A percentile compares a stretch with the other conserved stretches of the same genome.
Conservation (phyloP, 2,329 filamentous ascomycete species). For the Botrytis deweyae region DNA sequence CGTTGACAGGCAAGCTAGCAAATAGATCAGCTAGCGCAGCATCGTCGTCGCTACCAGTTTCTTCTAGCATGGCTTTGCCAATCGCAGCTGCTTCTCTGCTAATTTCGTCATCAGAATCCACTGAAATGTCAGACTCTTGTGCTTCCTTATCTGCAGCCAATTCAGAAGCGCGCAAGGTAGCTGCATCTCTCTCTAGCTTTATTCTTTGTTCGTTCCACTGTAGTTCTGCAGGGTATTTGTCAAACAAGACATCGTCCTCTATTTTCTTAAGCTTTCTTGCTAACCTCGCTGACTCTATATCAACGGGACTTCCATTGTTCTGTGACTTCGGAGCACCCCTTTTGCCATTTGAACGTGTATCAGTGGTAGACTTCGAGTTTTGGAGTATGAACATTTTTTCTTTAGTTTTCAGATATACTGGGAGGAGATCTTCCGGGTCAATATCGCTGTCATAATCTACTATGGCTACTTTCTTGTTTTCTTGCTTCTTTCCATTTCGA, state of each 20-base stretch:
- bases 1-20: conserved; percentile 58
- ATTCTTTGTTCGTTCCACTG: conserved; percentile 62
- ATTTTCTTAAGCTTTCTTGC: conserved; percentile 74
- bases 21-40: conserved; percentile 57
- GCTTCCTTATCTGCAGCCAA: conserved; percentile 29
- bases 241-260: conserved; percentile 75
- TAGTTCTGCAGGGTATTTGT: conserved; percentile 62
- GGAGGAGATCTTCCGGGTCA: conserved; percentile 71
- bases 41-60: conserved; percentile 53
- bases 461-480: conserved; percentile 24
- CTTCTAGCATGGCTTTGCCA: conserved; percentile 57
- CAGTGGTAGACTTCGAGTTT: conserved; percentile 49
- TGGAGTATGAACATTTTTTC: conserved; percentile 63
- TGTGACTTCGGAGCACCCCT: conserved; percentile 25
- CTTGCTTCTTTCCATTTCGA: conserved; percentile 28
- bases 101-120: conserved; percentile 48
- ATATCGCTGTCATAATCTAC: conserved; percentile 66
- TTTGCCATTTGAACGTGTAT: conserved; percentile 27
- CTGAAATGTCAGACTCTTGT: conserved; percentile 34
- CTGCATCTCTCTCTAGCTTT: conserved; percentile 60
- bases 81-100: conserved; percentile 58
- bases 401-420: conserved; percentile 75
- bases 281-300: conserved; percentile 58
- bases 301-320: conserved; percentile 22
- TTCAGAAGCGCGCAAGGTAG: conserved; percentile 45